Conservation (phyloP, 192 early-diverging fungal species). For the Umbelopsis isabellina region DNA sequence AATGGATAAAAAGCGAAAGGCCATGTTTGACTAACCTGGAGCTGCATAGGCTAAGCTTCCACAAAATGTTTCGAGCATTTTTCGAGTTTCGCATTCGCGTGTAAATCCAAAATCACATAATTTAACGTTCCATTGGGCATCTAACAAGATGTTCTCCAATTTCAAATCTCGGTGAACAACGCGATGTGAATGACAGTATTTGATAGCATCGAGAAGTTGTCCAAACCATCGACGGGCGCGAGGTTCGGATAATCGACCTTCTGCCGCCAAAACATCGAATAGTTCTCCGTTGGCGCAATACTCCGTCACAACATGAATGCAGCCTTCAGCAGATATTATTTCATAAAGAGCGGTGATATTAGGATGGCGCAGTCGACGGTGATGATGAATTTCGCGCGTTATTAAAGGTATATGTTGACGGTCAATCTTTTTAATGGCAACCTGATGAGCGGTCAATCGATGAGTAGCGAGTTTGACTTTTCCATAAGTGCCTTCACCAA, state of each 20-base stretch:
- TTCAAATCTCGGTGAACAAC: conserved; percentile 66
- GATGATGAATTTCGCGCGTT: conserved; percentile 66
- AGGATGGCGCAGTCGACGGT: conserved; percentile 73
- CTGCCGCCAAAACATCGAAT: conserved; percentile 49
- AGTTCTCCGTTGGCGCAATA: conserved; percentile 75
- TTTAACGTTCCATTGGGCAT: conserved; percentile 60
- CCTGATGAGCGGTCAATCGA: conserved; percentile 58
- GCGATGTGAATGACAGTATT: conserved; percentile 55
- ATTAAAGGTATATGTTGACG: conserved; percentile 61
- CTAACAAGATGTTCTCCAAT: conserved; percentile 63
- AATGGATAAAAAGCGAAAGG: conserved; percentile 20
- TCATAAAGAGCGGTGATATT: conserved; percentile 82
- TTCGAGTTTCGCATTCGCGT: conserved; percentile 57
- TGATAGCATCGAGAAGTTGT: conserved; percentile 52
- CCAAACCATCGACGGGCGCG: conserved; percentile 52
- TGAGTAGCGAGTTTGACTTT: conserved; percentile 68
- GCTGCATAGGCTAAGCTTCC: conserved; percentile 77
- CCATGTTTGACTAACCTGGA: conserved; percentile 55
- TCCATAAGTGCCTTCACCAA: conserved; percentile 65
- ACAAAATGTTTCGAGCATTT: conserved; percentile 66
- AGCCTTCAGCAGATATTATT: conserved; percentile 69
- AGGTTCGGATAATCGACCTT: conserved; percentile 46
- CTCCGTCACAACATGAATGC: conserved; percentile 83
- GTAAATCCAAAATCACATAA: conserved; percentile 72
- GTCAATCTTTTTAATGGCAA: conserved; percentile 65